These are phyloP conservation scores for Ophiostoma sp. DNA, from an alignment of 2,329 filamentous ascomycete genomes.

Conservation along the genomic window DNA sequence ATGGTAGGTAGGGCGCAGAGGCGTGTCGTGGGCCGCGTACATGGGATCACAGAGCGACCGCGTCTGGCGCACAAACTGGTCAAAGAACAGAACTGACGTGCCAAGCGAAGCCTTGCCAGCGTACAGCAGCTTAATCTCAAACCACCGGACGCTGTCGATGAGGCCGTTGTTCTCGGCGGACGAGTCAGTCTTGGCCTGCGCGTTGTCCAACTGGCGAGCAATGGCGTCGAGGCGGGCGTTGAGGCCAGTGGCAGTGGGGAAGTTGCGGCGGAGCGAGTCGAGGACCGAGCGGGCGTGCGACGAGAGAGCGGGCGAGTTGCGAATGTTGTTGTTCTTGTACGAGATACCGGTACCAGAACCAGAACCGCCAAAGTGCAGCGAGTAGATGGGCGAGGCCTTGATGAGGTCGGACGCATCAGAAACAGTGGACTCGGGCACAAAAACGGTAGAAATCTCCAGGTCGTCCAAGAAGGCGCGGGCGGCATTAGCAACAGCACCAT, in stretches of 20 bases:
- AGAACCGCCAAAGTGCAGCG: conserved; percentile 43
- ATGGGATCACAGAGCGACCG: conserved; percentile 46
- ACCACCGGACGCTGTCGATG: conserved; percentile 45
- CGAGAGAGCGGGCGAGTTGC: conserved; percentile 38
- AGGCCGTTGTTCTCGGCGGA: conserved; percentile 34
- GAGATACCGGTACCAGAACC: too few relatives aligned
- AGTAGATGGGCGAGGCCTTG: conserved; percentile 45
- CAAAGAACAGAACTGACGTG: conserved; percentile 40
- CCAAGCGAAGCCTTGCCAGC: conserved; percentile 49
- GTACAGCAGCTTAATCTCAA: conserved; percentile 54
- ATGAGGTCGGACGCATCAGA: conserved; percentile 41
- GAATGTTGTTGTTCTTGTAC: conserved; percentile 28
- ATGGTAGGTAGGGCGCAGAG: conserved; percentile 46
- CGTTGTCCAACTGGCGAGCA: conserved; percentile 39
- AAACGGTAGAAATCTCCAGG: conserved; percentile 48
- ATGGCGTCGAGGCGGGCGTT: conserved; percentile 39
- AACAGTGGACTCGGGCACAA: conserved; percentile 34
- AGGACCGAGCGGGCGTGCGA: conserved; percentile 43
- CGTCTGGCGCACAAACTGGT: conserved; percentile 45
- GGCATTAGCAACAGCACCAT: conserved; percentile 44
- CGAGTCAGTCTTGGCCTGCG: not conserved
- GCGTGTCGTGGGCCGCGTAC: conserved; percentile 41
- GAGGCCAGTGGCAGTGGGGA: conserved; percentile 33
- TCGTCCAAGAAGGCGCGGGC: conserved; percentile 55
- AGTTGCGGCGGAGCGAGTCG: conserved; percentile 40